Conservation (phyloP, 257 asterid species). For the Primulina tabacum region DNA sequence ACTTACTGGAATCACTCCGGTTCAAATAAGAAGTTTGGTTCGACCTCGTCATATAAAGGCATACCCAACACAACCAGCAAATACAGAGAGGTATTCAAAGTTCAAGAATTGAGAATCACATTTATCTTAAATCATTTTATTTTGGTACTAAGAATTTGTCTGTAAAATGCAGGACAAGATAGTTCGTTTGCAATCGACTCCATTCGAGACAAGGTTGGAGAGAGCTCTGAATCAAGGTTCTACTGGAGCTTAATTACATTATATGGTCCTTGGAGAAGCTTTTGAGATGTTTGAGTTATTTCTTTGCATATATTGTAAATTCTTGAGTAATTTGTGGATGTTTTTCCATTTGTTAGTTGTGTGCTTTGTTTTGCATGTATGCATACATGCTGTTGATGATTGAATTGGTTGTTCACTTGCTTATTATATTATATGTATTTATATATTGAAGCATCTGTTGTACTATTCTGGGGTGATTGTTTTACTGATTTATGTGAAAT, state of each 20-base stretch:
- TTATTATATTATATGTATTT: no score
- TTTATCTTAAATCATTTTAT: slow-evolving; percentile 11
- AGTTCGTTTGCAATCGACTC: slow-evolving; percentile 88
- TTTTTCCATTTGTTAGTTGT: not conserved
- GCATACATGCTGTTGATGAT: not conserved
- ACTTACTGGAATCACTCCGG: slow-evolving; percentile 68
- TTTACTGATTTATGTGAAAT: no score
- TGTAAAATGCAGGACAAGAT: slow-evolving; percentile 67
- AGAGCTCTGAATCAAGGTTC: slow-evolving; percentile 58
- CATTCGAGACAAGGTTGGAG: slow-evolving; percentile 84
- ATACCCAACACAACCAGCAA: slow-evolving; percentile 90
- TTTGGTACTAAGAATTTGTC: slow-evolving; percentile 15
- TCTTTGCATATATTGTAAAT: not conserved
- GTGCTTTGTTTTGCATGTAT: not conserved
- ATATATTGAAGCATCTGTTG: no score
- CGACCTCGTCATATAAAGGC: slow-evolving; percentile 68
- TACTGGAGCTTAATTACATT: slow-evolving; percentile 35
- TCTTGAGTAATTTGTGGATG: not conserved
- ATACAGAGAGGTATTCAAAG: slow-evolving; percentile 68
- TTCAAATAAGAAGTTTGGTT: slow-evolving; percentile 34
- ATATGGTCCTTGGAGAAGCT: not conserved
- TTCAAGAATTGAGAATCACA: slow-evolving; percentile 24
- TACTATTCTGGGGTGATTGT: no score
- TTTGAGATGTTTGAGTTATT: not conserved
- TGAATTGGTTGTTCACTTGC: not conserved